phyloP scores from a whole-genome alignment of 257 asterid species.

The Fraxinus americana region DNA sequence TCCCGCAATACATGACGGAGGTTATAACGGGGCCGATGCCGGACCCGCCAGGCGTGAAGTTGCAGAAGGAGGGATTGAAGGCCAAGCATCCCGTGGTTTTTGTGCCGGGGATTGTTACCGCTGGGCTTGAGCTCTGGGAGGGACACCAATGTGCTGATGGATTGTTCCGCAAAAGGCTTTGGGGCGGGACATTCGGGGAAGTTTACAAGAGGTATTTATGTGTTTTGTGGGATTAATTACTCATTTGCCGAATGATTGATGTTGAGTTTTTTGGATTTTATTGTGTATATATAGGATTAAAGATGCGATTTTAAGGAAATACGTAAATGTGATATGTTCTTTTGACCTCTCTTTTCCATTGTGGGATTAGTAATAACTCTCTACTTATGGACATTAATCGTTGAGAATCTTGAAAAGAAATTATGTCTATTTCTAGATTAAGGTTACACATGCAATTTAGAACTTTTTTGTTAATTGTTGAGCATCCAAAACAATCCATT shows the following conservation, averaged over 20 bases:
- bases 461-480: background rate
- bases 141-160: conserved; percentile 82
- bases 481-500: background rate
- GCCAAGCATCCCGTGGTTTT: conserved; percentile 71
- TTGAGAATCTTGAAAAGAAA: too few relatives aligned
- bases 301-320: background rate
- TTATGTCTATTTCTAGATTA: background rate
- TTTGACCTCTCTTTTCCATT: too few relatives aligned
- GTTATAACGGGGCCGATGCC: conserved; percentile 84
- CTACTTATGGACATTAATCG: too few relatives aligned
- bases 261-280: background rate
- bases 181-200: conserved; percentile 68
- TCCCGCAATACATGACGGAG: conserved; percentile 84
- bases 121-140: conserved; percentile 93
- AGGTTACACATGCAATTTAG: background rate
- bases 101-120: conserved; percentile 87
- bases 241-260: background rate
- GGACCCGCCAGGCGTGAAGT: conserved; percentile 84
- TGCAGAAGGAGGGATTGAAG: conserved; percentile 66
- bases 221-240: too few relatives aligned
- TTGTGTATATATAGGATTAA: background rate
- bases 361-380: too few relatives aligned
- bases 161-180: conserved; percentile 53
- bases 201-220: conserved; percentile 47
- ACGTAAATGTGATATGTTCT: too few relatives aligned